phyloP scores from a whole-genome alignment of 345 rosid genomes.

The Eucalyptus rudis region DNA sequence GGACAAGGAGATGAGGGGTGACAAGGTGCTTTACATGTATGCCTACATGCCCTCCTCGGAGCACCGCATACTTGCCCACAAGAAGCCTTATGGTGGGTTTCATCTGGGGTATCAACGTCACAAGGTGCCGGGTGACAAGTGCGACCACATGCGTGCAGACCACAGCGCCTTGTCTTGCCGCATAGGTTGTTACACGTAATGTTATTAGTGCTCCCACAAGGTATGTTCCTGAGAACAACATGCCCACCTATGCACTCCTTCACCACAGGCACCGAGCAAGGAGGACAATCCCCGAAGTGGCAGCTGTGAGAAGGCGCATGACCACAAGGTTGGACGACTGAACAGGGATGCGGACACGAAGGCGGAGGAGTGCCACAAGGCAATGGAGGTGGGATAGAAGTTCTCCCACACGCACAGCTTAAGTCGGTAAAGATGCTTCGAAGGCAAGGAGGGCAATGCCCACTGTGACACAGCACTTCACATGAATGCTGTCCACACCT shows the following conservation, averaged over 20 bases:
- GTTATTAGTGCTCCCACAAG: conserved; percentile 71
- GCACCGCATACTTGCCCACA: conserved; percentile 95
- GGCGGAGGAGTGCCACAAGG: conserved; percentile 90
- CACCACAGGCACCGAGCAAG: conserved; percentile 80
- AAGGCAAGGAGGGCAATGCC: conserved; percentile 95
- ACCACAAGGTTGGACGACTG: conserved; percentile 70
- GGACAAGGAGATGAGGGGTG: conserved; percentile 84
- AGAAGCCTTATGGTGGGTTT: conserved; percentile 35
- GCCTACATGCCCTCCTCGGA: conserved; percentile 84
- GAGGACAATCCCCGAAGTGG: conserved; percentile 95
- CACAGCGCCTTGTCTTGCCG: conserved; percentile 85
- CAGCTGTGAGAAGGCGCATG: conserved; percentile 85
- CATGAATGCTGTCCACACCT: conserved; percentile 90
- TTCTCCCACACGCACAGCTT: conserved; percentile 87
- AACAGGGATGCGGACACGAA: conserved; percentile 70
- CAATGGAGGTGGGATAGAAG: conserved; percentile 88
- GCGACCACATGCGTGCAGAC: conserved; percentile 84
- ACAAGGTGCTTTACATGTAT: conserved; percentile 63
- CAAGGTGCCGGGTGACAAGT: conserved; percentile 76
- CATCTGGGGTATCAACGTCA: conserved; percentile 24
- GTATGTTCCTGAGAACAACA: conserved; percentile 86
- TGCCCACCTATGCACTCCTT: conserved; percentile 92
- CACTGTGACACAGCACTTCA: conserved; percentile 80
- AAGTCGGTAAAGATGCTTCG: conserved; percentile 79
- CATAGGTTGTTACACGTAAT: conserved; percentile 82